These are phyloP conservation scores for Colletotrichum sp. DNA, from an alignment of 2,329 filamentous ascomycete genomes.

Conservation along the genomic window DNA sequence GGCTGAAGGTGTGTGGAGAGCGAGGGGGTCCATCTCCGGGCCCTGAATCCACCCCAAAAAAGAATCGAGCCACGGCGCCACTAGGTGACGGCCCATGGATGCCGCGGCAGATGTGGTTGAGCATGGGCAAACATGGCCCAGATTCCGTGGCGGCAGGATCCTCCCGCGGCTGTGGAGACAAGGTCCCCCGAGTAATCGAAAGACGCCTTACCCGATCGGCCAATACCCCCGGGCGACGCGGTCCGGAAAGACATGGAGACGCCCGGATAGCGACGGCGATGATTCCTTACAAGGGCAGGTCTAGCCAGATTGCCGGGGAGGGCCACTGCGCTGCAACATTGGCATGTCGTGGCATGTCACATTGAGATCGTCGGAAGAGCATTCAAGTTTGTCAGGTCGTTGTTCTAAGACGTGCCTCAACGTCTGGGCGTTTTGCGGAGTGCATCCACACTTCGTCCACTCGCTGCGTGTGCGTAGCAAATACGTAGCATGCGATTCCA, in stretches of 20 bases:
- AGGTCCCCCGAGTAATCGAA: background rate
- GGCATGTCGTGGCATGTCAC: constrained; percentile 6
- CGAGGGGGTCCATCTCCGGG: background rate
- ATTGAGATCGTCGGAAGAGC: constrained; percentile 5
- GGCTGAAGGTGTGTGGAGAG: background rate
- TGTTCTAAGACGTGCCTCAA: background rate
- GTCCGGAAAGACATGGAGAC: background rate
- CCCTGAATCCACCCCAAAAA: background rate
- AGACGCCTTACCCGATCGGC: constrained; percentile 5
- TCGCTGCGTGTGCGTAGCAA: background rate
- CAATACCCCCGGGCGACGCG: background rate
- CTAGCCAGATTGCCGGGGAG: constrained; percentile 2
- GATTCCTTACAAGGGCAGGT: constrained; percentile 15
- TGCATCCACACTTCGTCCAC: background rate
- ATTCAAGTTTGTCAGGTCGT: background rate
- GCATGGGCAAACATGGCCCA: background rate
- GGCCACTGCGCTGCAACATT: constrained; percentile 2
- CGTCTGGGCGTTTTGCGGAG: constrained; percentile 1
- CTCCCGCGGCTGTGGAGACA: constrained; percentile 10
- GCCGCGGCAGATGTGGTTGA: background rate
- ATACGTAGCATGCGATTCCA: background rate
- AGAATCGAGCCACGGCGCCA: constrained; percentile 7
- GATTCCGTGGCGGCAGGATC: constrained; percentile 9
- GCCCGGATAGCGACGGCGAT: background rate
- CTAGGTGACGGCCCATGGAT: background rate